These are phyloP conservation scores for Carallia pectinifolia DNA, from an alignment of 345 rosid genomes.

Conservation along the genomic window DNA sequence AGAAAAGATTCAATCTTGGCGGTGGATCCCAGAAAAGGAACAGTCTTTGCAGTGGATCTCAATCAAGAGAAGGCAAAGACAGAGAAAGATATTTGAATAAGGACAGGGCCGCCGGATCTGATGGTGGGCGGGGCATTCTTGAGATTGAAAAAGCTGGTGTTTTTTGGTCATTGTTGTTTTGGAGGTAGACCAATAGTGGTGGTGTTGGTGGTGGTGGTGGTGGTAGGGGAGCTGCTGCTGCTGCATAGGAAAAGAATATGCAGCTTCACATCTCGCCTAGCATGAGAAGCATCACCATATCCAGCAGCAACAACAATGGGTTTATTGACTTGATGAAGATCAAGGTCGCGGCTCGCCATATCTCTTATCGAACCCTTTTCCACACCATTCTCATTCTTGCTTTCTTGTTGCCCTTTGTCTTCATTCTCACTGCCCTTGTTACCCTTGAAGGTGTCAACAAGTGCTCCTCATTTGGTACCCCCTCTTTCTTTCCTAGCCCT, in stretches of 20 bases:
- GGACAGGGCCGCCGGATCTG: conserved; percentile 53
- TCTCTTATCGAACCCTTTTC: conserved; percentile 94
- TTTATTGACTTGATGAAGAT: conserved; percentile 99
- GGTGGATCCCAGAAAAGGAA: conserved; percentile 28
- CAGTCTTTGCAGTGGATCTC: conserved; percentile 9
- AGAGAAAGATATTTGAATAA: conserved; percentile 2
- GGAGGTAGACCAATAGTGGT: conserved; percentile 1
- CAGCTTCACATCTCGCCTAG: conserved; percentile 99
- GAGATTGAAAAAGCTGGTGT: conserved; percentile 30
- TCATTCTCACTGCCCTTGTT: conserved; percentile 96
- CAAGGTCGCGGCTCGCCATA: conserved; percentile 99
- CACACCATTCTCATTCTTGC: conserved; percentile 96
- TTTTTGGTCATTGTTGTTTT: neutral
- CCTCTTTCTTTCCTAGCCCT: neutral
- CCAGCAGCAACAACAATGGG: conserved; percentile 77
- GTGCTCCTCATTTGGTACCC: conserved; percentile 95
- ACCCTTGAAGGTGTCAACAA: conserved; percentile 99
- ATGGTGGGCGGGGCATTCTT: conserved; percentile 58
- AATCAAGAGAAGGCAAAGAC: neutral
- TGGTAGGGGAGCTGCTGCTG: conserved; percentile 27
- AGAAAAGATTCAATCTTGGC: conserved; percentile 20
- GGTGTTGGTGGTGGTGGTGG: conserved; percentile 25
- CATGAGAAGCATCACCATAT: conserved; percentile 99
- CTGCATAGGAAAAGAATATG: conserved; percentile 73
- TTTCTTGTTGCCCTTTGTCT: conserved; percentile 95